Base-by-base conservation (phyloP, 306 rosid genomes). In the Gillenia trifoliata region DNA sequence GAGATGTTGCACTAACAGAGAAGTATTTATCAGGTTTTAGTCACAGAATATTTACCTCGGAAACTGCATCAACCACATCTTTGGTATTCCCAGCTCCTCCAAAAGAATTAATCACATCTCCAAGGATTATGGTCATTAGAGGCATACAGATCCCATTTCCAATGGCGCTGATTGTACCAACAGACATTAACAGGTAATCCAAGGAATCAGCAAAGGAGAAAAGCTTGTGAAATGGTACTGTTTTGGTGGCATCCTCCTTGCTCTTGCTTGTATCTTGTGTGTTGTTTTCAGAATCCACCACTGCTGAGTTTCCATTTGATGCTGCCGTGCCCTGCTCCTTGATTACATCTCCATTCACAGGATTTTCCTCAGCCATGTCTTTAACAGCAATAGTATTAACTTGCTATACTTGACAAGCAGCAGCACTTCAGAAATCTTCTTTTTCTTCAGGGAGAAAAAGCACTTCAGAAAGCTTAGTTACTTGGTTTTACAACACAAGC, bases 181-280 rank as follows among this genome's bases (percentile, higher is more conserved):
- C 66, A 70, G 81, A 38, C 92, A 93, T 91, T 83, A 89, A 71
- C 16, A 86, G 55, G 79, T 62, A 73, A 77, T 93, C 98, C 40
- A 80, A 22, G 28, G 85, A 71, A 74, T 93, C 97, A 15, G 97
- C 93, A 76, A 91, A 89, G 31, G 96, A 82, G 89, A 91, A 93
- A 65, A 91, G 97, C 86, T 86, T 93, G 92, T 86, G 78, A 11
- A 77, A 83, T 17, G 97, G 89, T 45, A 93, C 89, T 52, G 87
- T 66, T 3, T 80, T 83, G 59, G 41, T 38, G 57, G 50, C 64
- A 70, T 81, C 85, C 47, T 80, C 77, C 71, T 76, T 85, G 66
- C 54, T 60, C 72, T 76, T 83, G 17, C 50, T 85, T 40, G 29
- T 73, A 59, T 80, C 84, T 65, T 87, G 60, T 29, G 59, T 57